Base-by-base conservation (phyloP, 768 basidiomycete genomes). In the Leccinellum luteum region DNA sequence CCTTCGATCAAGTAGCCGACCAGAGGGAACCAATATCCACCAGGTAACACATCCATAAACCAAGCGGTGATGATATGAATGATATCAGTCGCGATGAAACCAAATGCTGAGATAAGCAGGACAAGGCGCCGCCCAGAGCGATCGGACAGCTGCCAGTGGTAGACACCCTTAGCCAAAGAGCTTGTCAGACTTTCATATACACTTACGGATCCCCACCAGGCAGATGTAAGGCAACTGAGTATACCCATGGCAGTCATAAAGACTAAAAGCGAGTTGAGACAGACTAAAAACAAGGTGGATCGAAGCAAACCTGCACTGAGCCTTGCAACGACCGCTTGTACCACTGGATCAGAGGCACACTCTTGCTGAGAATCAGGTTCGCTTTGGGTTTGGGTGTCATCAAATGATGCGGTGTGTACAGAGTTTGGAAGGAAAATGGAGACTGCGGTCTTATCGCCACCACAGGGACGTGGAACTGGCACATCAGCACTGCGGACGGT, bases 181-280 rank as follows among this genome's bases (percentile, higher is more conserved):
- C 3, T 23, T 43, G 21, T 17, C 21, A 8, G 28, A 23, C 8
- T n/a, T 41, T 51, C 48, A 17, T 30, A 57, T 32, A 50, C 56
- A 77, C 86, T 70, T 71, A 89, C 88, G 53, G 86, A 80, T 55
- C 89, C 88, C 94, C 94, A 96, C 83, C 86, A 94, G 3, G 83
- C 90, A 13, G 87, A 86, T 3, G 92, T 93, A 32, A 94, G 66
- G 60, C 90, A 89, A 31, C 84, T 80, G 32, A 96, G 74, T 51
- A 92, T 70, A 9, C 94, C 94, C 75, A 83, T 84, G 9, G 80
- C 75, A 3, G 85, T 76, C 0, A 82, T 72, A 67, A 90, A 85
- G 21, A 80, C 89, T 92, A 62, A 2, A 15, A 14, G 23, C n/a
- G 55, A 21, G 30, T 53, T 59, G 6, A 60, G 38, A 49, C 15